These are phyloP conservation scores for Aspergillus brunneoviolaceus DNA, from an alignment of 2,329 filamentous ascomycete species.

Conservation along the genomic window DNA sequence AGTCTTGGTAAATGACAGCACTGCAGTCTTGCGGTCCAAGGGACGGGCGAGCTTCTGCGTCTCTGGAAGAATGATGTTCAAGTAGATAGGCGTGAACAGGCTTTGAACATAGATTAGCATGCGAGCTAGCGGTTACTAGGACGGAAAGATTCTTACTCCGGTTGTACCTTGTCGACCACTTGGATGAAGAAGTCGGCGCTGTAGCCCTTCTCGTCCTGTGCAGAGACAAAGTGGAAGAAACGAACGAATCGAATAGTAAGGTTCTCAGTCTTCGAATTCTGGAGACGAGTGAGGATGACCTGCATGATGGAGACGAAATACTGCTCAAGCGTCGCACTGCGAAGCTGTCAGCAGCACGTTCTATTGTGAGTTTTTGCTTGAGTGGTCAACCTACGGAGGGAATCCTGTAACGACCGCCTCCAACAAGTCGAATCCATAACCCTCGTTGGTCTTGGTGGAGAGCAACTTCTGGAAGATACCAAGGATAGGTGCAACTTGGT, in stretches of 20 bases:
- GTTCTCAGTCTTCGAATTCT: conserved; percentile 74
- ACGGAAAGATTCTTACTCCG: conserved; percentile 49
- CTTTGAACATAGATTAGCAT: conserved; percentile 32
- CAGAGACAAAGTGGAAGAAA: conserved; percentile 91
- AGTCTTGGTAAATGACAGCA: conserved; percentile 90
- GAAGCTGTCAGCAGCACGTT: conserved; percentile 7
- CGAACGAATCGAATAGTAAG: conserved; percentile 85
- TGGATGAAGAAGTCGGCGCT: conserved; percentile 90
- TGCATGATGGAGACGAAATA: conserved; percentile 80
- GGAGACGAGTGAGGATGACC: conserved; percentile 72
- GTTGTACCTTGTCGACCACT: conserved; percentile 78
- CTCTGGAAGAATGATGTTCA: conserved; percentile 79
- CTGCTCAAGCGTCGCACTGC: conserved; percentile 63
- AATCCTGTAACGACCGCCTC: conserved; percentile 75
- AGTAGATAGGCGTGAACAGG: conserved; percentile 82
- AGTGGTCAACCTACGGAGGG: conserved; percentile 58
- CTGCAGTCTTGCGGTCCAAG: conserved; percentile 87
- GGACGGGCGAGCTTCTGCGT: conserved; percentile 86
- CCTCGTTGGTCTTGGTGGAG: conserved; percentile 77
- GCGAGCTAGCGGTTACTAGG: neutral
- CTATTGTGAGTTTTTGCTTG: neutral
- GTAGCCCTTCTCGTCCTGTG: conserved; percentile 74
- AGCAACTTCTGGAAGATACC: conserved; percentile 94
- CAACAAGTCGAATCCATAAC: conserved; percentile 83
- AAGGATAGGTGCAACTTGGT: conserved; percentile 84